Conservation (phyloP, 305 asterid species). For the Fraxinus sp. region DNA sequence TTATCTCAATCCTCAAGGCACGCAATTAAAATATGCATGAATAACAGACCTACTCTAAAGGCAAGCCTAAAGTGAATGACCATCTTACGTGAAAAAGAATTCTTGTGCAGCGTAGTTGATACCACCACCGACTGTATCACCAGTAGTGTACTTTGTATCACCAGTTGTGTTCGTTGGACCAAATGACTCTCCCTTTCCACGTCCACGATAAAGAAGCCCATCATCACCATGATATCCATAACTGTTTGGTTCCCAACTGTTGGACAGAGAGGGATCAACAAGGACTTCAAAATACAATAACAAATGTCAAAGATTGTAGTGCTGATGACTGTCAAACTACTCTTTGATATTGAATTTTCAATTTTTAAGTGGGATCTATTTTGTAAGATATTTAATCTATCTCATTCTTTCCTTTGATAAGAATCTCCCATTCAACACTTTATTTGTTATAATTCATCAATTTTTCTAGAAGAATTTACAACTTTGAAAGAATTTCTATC, state of each 20-base stretch:
- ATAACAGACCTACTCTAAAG: neutral
- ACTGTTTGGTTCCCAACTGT: constrained; percentile 92
- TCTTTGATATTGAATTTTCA: neutral
- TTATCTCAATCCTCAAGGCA: constrained; percentile 5
- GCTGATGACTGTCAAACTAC: neutral
- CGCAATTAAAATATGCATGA: neutral
- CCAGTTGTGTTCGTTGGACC: constrained; percentile 76
- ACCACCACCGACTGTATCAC: constrained; percentile 92
- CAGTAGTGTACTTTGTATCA: constrained; percentile 41
- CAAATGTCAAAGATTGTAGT: neutral
- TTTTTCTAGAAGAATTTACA: neutral
- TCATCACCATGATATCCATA: constrained; percentile 94
- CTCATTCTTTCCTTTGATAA: neutral
- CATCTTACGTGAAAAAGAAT: constrained; percentile 85
- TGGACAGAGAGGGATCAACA: constrained; percentile 22
- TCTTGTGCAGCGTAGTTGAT: constrained; percentile 78
- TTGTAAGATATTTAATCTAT: neutral
- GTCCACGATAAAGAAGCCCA: constrained; percentile 84
- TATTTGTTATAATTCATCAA: neutral
- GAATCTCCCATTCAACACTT: neutral
- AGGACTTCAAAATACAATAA: constrained; percentile 18
- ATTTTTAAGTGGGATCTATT: neutral
- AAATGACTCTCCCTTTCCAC: constrained; percentile 77
- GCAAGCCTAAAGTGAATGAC: constrained; percentile 13
- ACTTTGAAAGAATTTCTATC: neutral